Evolutionary conservation across 352 stramenopile species (phyloP), one percentile per base, ranked within the genome.

Genomic region (Stramenopiles sp.): DNA sequence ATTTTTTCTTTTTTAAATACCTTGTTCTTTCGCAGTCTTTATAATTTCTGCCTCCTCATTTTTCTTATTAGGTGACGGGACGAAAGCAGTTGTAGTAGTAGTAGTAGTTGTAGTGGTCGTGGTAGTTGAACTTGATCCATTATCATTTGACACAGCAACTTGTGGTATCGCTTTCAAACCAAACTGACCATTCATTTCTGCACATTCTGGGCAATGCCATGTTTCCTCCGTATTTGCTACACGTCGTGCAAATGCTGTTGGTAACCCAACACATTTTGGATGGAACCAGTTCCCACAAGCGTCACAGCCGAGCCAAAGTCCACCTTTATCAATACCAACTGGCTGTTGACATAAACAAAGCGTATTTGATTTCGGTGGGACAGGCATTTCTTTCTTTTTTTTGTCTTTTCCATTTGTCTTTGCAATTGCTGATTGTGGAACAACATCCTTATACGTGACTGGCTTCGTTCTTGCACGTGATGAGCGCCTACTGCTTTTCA

Each of bases 241-340:
- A 13, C 13, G 4, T 76, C 31, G 4, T 13, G 65, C 65, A 33
- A 31, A 33, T 13, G 65, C 4, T 4, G 31, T 33, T 13, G 65
- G 65, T 33, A 76, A 33, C 4, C 65, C 65, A 13, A 76, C 65
- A 33, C 65, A 76, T 20, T 76, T 76, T 33, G 65, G 65, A 20
- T 76, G 65, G 65, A 76, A 76, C 65, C 65, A 76, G 65, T 76
- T 76, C 13, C 13, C 65, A 33, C 65, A 76, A 13, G 7, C 31
- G 4, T 76, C 65, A 76, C 65, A 76, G 4, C 65, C 65, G 7
- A 76, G 65, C 65, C 65, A 76, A 33, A 76, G 13, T 13, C 4
- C 4, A 13, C 65, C 65, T 13, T 76, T 76, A 13, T 76, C 65
- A 4, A 13, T 20, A 13, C 30, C 31, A 31, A 33, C 13, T 13